Conservation (phyloP, 768 basidiomycete genomes). For the Russula compacta region DNA sequence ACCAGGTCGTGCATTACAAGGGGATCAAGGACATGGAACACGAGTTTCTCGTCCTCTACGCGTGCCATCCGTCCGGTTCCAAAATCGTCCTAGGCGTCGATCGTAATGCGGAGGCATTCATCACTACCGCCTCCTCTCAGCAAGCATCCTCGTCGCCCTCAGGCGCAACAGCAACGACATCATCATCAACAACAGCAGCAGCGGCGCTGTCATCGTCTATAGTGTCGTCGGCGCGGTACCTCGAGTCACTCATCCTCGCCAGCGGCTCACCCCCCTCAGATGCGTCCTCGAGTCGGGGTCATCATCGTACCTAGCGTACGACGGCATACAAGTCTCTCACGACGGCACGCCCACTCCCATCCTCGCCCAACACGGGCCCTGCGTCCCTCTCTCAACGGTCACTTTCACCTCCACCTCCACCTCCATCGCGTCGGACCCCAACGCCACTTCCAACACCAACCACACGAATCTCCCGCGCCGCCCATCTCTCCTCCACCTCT, state of each 20-base stretch:
- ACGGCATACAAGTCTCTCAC: conserved; percentile 18
- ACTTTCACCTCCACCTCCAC: conserved; percentile 1
- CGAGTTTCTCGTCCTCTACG: conserved; percentile 18
- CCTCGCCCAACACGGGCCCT: conserved; percentile 7
- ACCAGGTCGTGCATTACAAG: conserved; percentile 18
- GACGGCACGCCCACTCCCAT: conserved; percentile 14
- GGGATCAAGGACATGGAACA: conserved; percentile 18
- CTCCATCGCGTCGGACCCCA: not conserved
- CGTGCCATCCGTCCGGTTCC: conserved; percentile 8
- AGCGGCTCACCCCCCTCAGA: not conserved
- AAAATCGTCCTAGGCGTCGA: conserved; percentile 17
- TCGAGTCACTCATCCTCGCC: conserved; percentile 7
- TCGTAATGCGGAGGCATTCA: conserved; percentile 13
- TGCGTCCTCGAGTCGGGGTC: not conserved
- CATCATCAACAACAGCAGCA: not conserved
- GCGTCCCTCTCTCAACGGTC: conserved; percentile 12
- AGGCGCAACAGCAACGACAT: too few species aligned
- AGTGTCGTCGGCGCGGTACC: conserved; percentile 5
- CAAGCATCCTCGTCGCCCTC: not conserved
- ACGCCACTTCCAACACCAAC: not conserved
- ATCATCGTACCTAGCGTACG: conserved; percentile 3
- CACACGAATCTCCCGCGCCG: not conserved
- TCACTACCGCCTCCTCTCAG: not conserved
- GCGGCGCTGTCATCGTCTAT: not conserved
- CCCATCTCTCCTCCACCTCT: conserved; percentile 17